These are phyloP conservation scores for Venturia pyrina DNA, from an alignment of 2,329 filamentous ascomycete species.

Conservation along the genomic window DNA sequence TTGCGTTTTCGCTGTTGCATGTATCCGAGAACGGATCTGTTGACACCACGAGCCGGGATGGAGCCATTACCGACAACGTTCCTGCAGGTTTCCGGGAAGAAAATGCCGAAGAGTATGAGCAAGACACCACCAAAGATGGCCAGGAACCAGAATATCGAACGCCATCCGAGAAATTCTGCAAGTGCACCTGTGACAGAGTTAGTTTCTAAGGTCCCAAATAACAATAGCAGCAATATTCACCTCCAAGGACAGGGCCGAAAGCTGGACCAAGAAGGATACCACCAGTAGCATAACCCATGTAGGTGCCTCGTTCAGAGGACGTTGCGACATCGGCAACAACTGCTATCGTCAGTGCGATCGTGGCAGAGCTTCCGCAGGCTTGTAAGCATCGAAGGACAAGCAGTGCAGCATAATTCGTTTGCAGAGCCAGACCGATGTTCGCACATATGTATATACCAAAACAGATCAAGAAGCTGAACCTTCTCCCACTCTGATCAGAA, in stretches of 20 bases:
- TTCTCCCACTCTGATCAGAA: slow-evolving; percentile 14
- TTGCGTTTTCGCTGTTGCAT: slow-evolving; percentile 5
- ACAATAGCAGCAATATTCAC: slow-evolving; percentile 9
- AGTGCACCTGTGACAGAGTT: slow-evolving; percentile 15
- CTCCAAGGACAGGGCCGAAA: slow-evolving; percentile 24
- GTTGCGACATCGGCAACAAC: slow-evolving; percentile 28
- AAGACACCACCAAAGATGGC: slow-evolving; percentile 29
- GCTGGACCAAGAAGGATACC: slow-evolving; percentile 18
- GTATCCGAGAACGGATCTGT: slow-evolving; percentile 10
- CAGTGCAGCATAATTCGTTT: slow-evolving; percentile 16
- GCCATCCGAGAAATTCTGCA: slow-evolving; percentile 27
- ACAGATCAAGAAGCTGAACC: slow-evolving; percentile 16
- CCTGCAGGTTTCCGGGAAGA: slow-evolving; percentile 32
- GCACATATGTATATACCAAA: slow-evolving; percentile 17
- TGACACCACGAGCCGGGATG: slow-evolving; percentile 13
- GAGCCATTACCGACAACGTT: slow-evolving; percentile 20
- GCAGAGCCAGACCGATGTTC: slow-evolving; percentile 16
- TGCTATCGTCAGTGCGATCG: slow-evolving; percentile 25
- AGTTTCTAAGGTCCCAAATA: not conserved
- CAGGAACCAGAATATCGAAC: slow-evolving; percentile 32
- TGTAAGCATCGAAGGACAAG: slow-evolving; percentile 18
- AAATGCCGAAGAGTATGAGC: slow-evolving; percentile 24
- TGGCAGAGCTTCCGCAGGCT: slow-evolving; percentile 22
- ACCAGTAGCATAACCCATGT: slow-evolving; percentile 23
- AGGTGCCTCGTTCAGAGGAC: slow-evolving; percentile 24